Evolutionary conservation across 768 basidiomycete species (phyloP).

Genomic region (Lactarius trivialis): DNA sequence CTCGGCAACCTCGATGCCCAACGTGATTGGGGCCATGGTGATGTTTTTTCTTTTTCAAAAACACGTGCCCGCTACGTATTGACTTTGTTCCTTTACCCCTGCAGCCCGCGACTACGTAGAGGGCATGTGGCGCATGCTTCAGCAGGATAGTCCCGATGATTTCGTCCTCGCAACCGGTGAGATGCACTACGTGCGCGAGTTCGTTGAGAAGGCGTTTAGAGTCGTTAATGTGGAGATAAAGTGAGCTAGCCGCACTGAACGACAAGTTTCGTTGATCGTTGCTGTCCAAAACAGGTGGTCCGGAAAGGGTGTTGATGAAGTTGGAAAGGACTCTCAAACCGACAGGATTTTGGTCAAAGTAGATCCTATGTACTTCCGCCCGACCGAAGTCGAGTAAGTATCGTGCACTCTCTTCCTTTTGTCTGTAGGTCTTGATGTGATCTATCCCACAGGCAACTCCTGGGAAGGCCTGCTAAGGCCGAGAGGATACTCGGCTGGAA

Average conservation of each 20-base stretch:
- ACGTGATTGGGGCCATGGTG: constrained; percentile 97
- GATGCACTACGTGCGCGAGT: constrained; percentile 92
- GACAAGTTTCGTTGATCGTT: constrained; percentile 7
- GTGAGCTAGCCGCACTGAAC: constrained; percentile 33
- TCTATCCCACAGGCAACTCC: constrained; percentile 51
- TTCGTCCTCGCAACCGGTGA: constrained; percentile 95
- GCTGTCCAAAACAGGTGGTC: constrained; percentile 52
- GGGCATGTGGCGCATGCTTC: constrained; percentile 97
- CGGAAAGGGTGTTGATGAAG: constrained; percentile 67
- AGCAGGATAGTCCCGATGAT: constrained; percentile 76
- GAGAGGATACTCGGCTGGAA: constrained; percentile 88
- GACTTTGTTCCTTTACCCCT: neutral
- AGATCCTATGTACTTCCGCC: constrained; percentile 88
- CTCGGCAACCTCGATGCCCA: constrained; percentile 91
- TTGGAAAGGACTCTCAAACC: constrained; percentile 65
- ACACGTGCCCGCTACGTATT: neutral
- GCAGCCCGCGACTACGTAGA: constrained; percentile 86
- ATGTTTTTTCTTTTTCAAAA: constrained; percentile 22
- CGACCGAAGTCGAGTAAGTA: constrained; percentile 88
- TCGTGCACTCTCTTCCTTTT: neutral
- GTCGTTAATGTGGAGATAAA: constrained; percentile 59
- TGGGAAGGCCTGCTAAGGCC: constrained; percentile 87
- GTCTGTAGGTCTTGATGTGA: neutral
- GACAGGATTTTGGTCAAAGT: constrained; percentile 74
- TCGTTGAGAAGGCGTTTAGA: constrained; percentile 80